Percentiles rank a stretch among this genome's conserved stretches.
These are phyloP conservation scores for Trichoderma hamatum DNA, from an alignment of 2,329 filamentous ascomycete species.

Conservation along the genomic window DNA sequence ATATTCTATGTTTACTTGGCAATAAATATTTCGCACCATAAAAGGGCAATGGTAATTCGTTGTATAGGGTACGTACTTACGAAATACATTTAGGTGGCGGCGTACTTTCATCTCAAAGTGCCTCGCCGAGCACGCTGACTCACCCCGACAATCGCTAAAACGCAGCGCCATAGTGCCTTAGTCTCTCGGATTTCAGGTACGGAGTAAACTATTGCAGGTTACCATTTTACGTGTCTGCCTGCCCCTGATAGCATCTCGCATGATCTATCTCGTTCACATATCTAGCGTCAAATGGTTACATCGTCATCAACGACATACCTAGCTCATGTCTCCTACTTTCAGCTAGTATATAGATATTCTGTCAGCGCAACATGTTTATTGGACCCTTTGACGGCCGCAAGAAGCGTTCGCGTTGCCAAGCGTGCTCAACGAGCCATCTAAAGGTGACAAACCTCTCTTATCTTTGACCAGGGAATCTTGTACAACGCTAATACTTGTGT, in stretches of 20 bases:
- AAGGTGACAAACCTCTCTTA: constrained; percentile 35
- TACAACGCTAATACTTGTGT: not conserved
- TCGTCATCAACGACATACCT: not conserved
- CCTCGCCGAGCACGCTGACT: constrained; percentile 3
- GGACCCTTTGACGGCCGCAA: constrained; percentile 42
- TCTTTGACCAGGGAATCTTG: not conserved
- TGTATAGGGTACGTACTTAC: not conserved
- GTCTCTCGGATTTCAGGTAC: no score
- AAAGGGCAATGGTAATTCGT: not conserved
- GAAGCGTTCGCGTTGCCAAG: constrained; percentile 38
- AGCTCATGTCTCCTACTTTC: not conserved
- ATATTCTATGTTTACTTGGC: not conserved
- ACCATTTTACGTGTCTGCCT: not conserved
- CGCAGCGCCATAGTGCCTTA: not conserved
- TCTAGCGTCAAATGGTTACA: not conserved
- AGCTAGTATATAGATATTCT: not conserved
- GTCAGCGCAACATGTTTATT: constrained; percentile 32
- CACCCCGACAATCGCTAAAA: not conserved
- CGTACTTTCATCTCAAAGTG: not conserved
- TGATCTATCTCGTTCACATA: not conserved
- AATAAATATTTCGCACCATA: not conserved
- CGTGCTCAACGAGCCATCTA: constrained; percentile 40
- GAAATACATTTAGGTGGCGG: not conserved
- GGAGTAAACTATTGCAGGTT: not conserved
- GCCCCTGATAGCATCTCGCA: not conserved